Evolutionary conservation across 2,329 filamentous ascomycete genomes (phyloP).

Genomic region (Lecanoromycetidae sp.): DNA sequence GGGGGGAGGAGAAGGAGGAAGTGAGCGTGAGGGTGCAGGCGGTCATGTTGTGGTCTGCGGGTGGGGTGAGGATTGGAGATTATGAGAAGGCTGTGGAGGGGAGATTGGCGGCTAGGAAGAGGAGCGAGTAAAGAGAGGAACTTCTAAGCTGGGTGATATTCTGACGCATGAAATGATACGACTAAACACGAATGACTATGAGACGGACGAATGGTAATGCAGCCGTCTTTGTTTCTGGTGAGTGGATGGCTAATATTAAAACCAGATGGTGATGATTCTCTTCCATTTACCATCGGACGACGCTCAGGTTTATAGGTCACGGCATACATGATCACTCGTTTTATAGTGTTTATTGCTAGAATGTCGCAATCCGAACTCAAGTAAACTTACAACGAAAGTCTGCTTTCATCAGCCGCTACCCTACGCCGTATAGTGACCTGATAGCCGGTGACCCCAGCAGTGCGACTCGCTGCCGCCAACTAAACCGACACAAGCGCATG

Average conservation of each 20-base stretch:
- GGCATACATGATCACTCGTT: background rate
- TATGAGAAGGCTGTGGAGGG: constrained; percentile 53
- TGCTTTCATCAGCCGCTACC: background rate
- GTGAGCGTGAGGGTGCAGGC: constrained; percentile 50
- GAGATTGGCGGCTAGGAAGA: background rate
- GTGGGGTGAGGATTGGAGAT: constrained; percentile 54
- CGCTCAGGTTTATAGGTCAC: background rate
- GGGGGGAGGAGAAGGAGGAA: background rate
- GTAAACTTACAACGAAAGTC: constrained; percentile 3
- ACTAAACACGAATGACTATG: too few relatives aligned
- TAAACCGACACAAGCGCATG: background rate
- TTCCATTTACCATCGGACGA: too few relatives aligned
- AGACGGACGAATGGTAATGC: too few relatives aligned
- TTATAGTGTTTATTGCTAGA: background rate
- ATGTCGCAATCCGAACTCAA: background rate
- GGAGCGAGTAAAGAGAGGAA: background rate
- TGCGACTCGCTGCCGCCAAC: background rate
- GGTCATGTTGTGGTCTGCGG: constrained; percentile 64
- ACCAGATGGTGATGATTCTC: too few relatives aligned
- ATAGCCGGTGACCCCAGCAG: background rate
- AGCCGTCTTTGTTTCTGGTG: too few relatives aligned
- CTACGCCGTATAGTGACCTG: background rate
- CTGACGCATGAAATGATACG: background rate
- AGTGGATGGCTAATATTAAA: too few relatives aligned
- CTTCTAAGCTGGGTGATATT: background rate